These are phyloP conservation scores for Podaxis sp. DNA, from an alignment of 768 basidiomycete species.

Conservation along the genomic window DNA sequence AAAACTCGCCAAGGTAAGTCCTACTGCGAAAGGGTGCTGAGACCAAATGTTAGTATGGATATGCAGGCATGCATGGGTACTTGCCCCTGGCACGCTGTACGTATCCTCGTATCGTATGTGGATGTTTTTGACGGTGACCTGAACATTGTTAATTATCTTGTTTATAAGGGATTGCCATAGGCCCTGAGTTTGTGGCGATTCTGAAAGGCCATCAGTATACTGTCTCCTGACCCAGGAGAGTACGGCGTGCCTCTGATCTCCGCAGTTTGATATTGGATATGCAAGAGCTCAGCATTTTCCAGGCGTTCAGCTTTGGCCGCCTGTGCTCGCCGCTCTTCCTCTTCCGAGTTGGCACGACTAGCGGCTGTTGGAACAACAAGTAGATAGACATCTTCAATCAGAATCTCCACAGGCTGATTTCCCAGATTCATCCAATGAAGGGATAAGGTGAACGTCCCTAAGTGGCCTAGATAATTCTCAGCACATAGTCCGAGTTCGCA, in stretches of 20 bases:
- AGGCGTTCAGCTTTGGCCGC: slow-evolving; percentile 87
- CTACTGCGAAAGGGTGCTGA: slow-evolving; percentile 93
- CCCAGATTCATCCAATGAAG: slow-evolving; percentile 88
- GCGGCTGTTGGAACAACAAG: slow-evolving; percentile 82
- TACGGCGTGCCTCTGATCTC: slow-evolving; percentile 37
- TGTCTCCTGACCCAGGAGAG: background rate
- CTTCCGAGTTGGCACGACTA: slow-evolving; percentile 66
- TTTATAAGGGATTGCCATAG: slow-evolving; percentile 77
- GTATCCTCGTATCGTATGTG: slow-evolving; percentile 97
- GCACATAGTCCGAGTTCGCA: background rate
- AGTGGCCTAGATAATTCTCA: slow-evolving; percentile 49
- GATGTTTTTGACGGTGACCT: slow-evolving; percentile 93
- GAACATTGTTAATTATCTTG: slow-evolving; percentile 93
- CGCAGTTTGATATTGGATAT: slow-evolving; percentile 57
- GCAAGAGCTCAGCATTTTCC: slow-evolving; percentile 81
- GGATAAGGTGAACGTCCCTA: slow-evolving; percentile 82
- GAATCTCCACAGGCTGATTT: slow-evolving; percentile 85
- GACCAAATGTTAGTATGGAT: background rate
- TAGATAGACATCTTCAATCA: slow-evolving; percentile 92
- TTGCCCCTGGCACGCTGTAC: slow-evolving; percentile 85
- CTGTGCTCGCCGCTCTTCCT: slow-evolving; percentile 80
- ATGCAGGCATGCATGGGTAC: slow-evolving; percentile 21
- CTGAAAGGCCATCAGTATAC: slow-evolving; percentile 21
- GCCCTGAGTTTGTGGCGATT: slow-evolving; percentile 75
- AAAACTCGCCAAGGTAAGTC: slow-evolving; percentile 84